These are phyloP conservation scores for Leccinum fallax DNA, from an alignment of 1,284 basidiomycete genomes.

Conservation along the genomic window DNA sequence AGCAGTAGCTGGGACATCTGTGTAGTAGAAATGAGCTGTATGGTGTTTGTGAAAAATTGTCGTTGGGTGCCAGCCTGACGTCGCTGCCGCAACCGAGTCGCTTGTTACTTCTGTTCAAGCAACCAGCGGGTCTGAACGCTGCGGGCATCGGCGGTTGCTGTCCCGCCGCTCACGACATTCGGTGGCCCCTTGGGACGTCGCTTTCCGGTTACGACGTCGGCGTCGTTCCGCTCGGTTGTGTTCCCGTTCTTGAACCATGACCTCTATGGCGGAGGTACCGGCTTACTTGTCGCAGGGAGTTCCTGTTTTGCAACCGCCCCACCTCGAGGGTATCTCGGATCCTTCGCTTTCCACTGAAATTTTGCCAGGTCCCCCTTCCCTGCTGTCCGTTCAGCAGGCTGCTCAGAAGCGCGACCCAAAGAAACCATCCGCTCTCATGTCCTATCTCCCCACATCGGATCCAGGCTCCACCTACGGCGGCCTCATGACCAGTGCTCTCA, in stretches of 20 bases:
- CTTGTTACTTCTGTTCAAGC: slow-evolving; percentile 22
- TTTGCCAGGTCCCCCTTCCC: slow-evolving; percentile 76
- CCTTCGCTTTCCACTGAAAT: slow-evolving; percentile 78
- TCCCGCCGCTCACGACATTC: slow-evolving; percentile 27
- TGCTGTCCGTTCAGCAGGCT: slow-evolving; percentile 66
- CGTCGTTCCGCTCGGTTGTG: slow-evolving; percentile 18
- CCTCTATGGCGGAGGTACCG: slow-evolving; percentile 68
- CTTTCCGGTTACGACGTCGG: slow-evolving; percentile 22
- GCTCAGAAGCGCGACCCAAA: slow-evolving; percentile 72
- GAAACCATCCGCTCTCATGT: slow-evolving; percentile 64
- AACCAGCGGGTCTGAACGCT: slow-evolving; percentile 22
- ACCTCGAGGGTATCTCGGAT: slow-evolving; percentile 70
- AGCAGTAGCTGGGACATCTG: slow-evolving; percentile 20
- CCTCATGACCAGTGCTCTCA: slow-evolving; percentile 62
- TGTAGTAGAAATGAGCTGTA: slow-evolving; percentile 17
- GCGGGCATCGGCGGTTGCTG: slow-evolving; percentile 16
- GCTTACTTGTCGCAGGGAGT: slow-evolving; percentile 68
- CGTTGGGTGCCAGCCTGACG: slow-evolving; percentile 18
- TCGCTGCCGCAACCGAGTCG: slow-evolving; percentile 23
- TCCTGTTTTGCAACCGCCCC: slow-evolving; percentile 68
- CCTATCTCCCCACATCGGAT: slow-evolving; percentile 78
- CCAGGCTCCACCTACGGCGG: slow-evolving; percentile 82
- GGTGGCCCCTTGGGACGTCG: slow-evolving; percentile 18
- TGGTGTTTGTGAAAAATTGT: slow-evolving; percentile 26
- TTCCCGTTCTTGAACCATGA: slow-evolving; percentile 46